Evolutionary conservation across 2,329 filamentous ascomycete genomes (phyloP).

Genomic region (Aspergillus tanneri): DNA sequence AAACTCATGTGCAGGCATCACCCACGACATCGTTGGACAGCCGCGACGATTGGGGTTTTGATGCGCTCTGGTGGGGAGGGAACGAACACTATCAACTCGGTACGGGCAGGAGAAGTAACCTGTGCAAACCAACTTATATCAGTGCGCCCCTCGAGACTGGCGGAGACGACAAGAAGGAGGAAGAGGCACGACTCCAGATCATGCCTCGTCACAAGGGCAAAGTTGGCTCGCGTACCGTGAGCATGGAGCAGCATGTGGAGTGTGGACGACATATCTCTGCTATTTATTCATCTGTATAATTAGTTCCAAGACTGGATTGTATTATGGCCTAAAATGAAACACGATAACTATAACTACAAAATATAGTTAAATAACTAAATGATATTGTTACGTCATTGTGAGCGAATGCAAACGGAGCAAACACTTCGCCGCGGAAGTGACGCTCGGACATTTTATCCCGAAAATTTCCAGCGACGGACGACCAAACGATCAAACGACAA

Average conservation of each 20-base stretch:
- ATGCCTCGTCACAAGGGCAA: conserved; percentile 72
- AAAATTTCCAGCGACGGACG: conserved; percentile 25
- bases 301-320: neutral
- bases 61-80: conserved; percentile 90
- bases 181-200: conserved; percentile 73
- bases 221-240: conserved; percentile 68
- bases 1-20: conserved; percentile 63
- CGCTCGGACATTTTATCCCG: conserved; percentile 42
- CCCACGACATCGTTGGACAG: conserved; percentile 60
- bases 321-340: neutral
- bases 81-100: conserved; percentile 94
- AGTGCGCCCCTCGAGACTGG: conserved; percentile 68
- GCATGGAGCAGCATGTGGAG: conserved; percentile 81
- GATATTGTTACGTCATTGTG: neutral
- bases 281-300: conserved; percentile 69
- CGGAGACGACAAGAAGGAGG: conserved; percentile 59
- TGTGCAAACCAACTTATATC: conserved; percentile 73
- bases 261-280: conserved; percentile 80
- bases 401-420: conserved; percentile 9
- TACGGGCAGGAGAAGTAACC: conserved; percentile 82
- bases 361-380: no score
- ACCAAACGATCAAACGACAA: neutral
- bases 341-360: no score
- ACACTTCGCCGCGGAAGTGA: conserved; percentile 16
- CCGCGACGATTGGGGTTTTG: conserved; percentile 79